phyloP scores from a whole-genome alignment of 345 rosid species.

The Odontarrhena argentea region DNA sequence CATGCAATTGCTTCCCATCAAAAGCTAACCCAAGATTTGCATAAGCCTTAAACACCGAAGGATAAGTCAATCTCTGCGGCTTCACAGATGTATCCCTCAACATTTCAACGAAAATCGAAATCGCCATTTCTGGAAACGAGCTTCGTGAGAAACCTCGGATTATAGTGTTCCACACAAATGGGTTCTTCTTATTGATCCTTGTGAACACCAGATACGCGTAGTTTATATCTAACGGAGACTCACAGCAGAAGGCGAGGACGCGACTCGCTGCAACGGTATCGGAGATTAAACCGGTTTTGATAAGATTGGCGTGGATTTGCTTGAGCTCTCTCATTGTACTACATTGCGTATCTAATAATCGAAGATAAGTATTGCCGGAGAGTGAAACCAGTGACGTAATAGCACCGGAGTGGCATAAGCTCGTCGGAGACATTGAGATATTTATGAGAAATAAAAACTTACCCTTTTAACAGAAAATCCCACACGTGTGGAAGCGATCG shows the following conservation, averaged over 20 bases:
- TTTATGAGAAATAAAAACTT: neutral
- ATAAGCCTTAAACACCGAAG: constrained; percentile 79
- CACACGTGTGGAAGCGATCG: constrained; percentile 24
- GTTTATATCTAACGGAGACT: constrained; percentile 53
- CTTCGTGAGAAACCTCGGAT: constrained; percentile 74
- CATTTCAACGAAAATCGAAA: constrained; percentile 62
- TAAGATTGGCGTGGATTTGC: constrained; percentile 63
- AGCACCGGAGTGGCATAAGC: constrained; percentile 20
- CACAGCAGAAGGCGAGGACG: constrained; percentile 60
- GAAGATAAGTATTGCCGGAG: constrained; percentile 45
- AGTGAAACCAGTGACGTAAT: neutral
- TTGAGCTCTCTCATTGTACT: constrained; percentile 62
- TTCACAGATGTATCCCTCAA: constrained; percentile 43
- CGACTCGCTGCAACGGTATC: constrained; percentile 62
- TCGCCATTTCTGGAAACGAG: constrained; percentile 55
- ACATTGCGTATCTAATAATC: constrained; percentile 56
- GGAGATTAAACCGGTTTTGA: constrained; percentile 65
- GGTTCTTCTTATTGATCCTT: constrained; percentile 51
- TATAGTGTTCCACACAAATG: constrained; percentile 71
- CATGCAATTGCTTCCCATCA: constrained; percentile 71
- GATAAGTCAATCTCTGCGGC: constrained; percentile 74
- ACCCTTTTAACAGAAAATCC: constrained; percentile 18
- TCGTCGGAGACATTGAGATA: constrained; percentile 24
- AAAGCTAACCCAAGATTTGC: constrained; percentile 52
- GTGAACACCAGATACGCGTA: constrained; percentile 63